Base-by-base conservation (phyloP, 495 filamentous ascomycete genomes). In the Recurvomyces mirabilis region DNA sequence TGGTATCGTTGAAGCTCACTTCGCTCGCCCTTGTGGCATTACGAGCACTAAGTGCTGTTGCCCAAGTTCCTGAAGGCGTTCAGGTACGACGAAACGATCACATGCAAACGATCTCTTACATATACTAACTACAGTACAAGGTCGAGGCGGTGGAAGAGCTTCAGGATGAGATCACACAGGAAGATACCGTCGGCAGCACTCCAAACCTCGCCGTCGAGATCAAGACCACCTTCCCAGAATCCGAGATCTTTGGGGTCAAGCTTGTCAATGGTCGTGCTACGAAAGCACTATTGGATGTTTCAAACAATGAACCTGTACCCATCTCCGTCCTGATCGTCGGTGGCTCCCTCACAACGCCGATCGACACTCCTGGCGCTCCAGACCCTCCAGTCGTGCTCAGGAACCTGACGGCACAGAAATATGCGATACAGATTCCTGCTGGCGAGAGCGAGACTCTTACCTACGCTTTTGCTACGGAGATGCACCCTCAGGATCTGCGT, bases 191-290 rank as follows among this genome's bases (percentile, higher is more conserved):
- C n/a, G 39, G 39, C 5, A 46, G 55, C 22, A 63, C 71, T 14
- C 68, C 73, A 45, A 70, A 74, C 47, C 70, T 94, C 43, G 79
- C 82, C 51, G 78, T 93, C 59, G 73, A 78, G 15, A 72, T 91
- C 52, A 68, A 73, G 46, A 78, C 87, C 35, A 75, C 75, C 43
- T 98, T 95, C 74, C 85, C 87, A 32, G 72, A 83, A 24, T 77
- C 84, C 59, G 85, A 91, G 67, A 81, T 94, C 67, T 93, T 94
- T 54, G 91, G 91, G 51, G 76, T 96, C 51, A 94, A 94, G 73
- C 77, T 95, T 42, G 75, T 96, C 68, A 98, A 98, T 60, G 85
- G 87, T 57, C 77, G 80, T 48, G 74, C 86, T n/a, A 94, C 87
- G 39, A 73, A 78, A 60, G 81, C 88, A 5, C 68, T 93, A 24